These are phyloP conservation scores for Pseudocercospora crystallina DNA, from an alignment of 2,329 filamentous ascomycete species.

Conservation along the genomic window DNA sequence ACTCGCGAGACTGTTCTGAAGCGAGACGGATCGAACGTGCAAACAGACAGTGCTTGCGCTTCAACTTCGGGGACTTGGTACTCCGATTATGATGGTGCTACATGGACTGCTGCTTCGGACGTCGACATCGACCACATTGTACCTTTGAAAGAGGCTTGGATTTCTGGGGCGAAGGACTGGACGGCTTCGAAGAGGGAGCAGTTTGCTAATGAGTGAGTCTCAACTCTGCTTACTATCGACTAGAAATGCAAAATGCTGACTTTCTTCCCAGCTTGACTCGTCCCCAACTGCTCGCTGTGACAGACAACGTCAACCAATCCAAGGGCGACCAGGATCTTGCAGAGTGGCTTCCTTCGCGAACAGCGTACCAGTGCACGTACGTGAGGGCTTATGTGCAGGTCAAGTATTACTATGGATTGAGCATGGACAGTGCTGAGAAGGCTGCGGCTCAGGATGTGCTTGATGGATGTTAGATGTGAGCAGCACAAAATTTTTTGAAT, in stretches of 20 bases:
- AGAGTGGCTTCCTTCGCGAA: constrained; percentile 71
- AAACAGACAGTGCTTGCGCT: constrained; percentile 59
- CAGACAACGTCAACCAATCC: constrained; percentile 69
- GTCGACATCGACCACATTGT: constrained; percentile 84
- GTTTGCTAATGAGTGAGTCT: constrained; percentile 59
- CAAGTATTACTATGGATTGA: constrained; percentile 70
- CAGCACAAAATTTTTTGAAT: not conserved
- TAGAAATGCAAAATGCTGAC: not conserved
- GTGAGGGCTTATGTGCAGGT: constrained; percentile 75
- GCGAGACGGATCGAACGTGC: constrained; percentile 68
- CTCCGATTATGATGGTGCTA: constrained; percentile 71
- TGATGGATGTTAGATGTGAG: constrained; percentile 55
- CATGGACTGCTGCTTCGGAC: constrained; percentile 67
- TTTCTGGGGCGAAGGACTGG: constrained; percentile 69
- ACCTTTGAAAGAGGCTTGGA: constrained; percentile 55
- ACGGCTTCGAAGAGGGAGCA: constrained; percentile 63
- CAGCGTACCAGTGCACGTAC: constrained; percentile 74
- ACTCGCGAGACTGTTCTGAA: constrained; percentile 64
- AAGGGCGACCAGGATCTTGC: constrained; percentile 77
- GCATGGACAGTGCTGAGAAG: constrained; percentile 72
- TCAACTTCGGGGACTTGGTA: constrained; percentile 67
- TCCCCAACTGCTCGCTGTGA: constrained; percentile 78
- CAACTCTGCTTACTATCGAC: no score
- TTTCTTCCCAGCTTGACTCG: constrained; percentile 62
- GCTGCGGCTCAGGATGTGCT: constrained; percentile 49